Evolutionary conservation across 2,329 filamentous ascomycete genomes (phyloP).

Genomic region (Hymenoscyphus linearis): DNA sequence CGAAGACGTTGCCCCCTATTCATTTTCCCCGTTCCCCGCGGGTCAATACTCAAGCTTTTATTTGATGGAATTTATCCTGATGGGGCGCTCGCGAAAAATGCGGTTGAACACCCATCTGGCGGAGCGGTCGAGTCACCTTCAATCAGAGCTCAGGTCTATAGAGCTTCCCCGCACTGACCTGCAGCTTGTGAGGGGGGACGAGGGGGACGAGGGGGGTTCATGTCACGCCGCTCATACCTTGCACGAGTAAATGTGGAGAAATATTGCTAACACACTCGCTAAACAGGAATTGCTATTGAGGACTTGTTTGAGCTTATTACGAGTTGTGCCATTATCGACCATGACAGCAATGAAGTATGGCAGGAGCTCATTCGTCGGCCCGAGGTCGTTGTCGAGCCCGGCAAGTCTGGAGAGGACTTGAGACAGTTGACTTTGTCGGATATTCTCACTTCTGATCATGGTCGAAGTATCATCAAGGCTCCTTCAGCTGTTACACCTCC

Average conservation of each 20-base stretch:
- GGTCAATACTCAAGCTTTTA: neutral
- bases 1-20: neutral
- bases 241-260: neutral
- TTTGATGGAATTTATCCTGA: neutral
- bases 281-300: constrained; percentile 8
- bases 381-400: constrained; percentile 11
- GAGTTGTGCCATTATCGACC: neutral
- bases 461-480: neutral
- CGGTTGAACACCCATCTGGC: constrained; percentile 1
- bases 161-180: constrained; percentile 1
- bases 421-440: constrained; percentile 6
- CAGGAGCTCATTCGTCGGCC: constrained; percentile 1
- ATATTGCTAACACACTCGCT: neutral
- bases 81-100: neutral
- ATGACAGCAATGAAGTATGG: constrained; percentile 6
- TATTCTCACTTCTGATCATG: constrained; percentile 1
- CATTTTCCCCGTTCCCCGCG: neutral
- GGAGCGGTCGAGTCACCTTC: constrained; percentile 4
- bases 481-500: neutral
- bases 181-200: neutral
- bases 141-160: neutral
- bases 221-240: neutral
- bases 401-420: neutral
- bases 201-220: neutral
- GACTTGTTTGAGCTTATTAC: constrained; percentile 6